Evolutionary conservation across 169 alveolate genomes (phyloP).

Genomic region (Amoebophrya sp.): DNA sequence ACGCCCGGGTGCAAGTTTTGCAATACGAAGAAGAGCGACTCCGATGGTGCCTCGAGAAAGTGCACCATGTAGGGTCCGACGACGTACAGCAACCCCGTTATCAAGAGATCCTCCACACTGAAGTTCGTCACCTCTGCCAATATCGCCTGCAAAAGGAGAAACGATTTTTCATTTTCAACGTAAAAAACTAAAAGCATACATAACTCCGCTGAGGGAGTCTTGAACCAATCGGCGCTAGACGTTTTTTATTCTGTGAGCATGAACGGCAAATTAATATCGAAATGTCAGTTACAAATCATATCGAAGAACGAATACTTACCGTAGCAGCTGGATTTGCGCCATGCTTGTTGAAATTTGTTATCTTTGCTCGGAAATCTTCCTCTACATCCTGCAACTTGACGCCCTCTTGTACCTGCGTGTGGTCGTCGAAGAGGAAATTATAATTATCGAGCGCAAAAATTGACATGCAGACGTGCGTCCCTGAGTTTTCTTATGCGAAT

Average conservation of each 20-base stretch:
- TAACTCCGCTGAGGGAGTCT: too few relatives aligned
- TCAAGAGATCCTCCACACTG: neutral
- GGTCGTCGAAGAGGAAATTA: neutral
- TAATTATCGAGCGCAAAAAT: neutral
- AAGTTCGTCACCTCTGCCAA: neutral
- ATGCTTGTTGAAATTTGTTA: neutral
- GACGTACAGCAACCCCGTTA: slow-evolving; percentile 1
- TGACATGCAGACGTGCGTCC: neutral
- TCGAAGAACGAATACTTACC: too few relatives aligned
- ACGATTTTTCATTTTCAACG: too few relatives aligned
- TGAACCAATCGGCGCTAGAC: too few relatives aligned
- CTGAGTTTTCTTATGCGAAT: neutral
- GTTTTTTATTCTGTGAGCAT: too few relatives aligned
- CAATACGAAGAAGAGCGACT: neutral
- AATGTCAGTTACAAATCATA: too few relatives aligned
- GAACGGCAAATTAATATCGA: too few relatives aligned
- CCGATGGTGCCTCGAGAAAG: neutral
- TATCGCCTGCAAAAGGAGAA: neutral
- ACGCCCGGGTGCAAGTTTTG: neutral
- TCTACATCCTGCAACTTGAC: neutral
- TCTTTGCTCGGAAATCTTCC: neutral
- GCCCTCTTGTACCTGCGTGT: neutral
- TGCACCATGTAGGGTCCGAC: neutral
- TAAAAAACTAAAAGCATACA: too few relatives aligned
- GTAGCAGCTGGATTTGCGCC: neutral